phyloP scores from a whole-genome alignment of 139 green algal species.

The Tetraselmis chui region DNA sequence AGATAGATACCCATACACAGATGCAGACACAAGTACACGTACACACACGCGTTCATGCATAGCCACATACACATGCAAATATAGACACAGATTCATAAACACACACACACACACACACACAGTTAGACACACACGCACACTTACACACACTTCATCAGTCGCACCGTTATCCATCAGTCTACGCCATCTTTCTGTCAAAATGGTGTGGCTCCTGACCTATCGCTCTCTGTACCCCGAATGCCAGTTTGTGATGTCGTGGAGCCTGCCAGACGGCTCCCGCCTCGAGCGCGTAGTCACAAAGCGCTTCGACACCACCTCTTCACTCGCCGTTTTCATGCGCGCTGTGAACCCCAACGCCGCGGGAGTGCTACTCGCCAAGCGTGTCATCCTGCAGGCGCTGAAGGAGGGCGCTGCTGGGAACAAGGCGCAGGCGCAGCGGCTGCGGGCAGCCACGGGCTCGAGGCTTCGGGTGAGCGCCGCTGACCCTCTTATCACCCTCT shows the following conservation, averaged over 20 bases:
- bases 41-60: no score
- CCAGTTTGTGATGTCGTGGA: constrained; percentile 24
- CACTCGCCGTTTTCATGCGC: constrained; percentile 17
- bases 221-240: no score
- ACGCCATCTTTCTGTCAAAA: not conserved
- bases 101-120: no score
- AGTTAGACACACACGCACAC: no score
- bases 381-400: constrained; percentile 21
- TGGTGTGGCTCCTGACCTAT: no score
- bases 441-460: constrained; percentile 3
- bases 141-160: no score
- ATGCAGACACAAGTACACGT: no score
- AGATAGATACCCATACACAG: no score
- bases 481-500: not conserved
- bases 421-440: not conserved
- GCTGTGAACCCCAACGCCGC: constrained; percentile 21
- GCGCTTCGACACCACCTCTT: constrained; percentile 18
- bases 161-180: no score
- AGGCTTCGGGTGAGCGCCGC: constrained; percentile 16
- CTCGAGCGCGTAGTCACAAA: constrained; percentile 36
- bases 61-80: no score
- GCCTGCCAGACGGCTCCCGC: constrained; percentile 1
- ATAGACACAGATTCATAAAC: no score
- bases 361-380: constrained; percentile 39
- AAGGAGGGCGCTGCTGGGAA: not conserved